Conservation (phyloP, 208 protist species). For the Trypanosoma brucei region DNA sequence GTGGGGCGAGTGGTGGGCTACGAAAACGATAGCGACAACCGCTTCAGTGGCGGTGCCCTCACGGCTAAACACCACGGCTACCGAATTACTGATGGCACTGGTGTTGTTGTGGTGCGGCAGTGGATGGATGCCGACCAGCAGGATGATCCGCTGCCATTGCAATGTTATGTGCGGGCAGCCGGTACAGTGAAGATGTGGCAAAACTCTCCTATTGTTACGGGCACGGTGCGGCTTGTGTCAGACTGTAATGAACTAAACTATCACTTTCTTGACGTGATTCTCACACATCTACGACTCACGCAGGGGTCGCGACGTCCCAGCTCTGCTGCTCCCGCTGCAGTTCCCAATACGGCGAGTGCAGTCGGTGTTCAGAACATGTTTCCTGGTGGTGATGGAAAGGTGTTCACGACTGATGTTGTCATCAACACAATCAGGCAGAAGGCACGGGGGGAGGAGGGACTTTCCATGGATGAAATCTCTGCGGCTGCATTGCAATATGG, state of each 20-base stretch:
- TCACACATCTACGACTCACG: constrained; percentile 84
- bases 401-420: constrained; percentile 75
- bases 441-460: constrained; percentile 43
- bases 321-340: constrained; percentile 18
- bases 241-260: constrained; percentile 90
- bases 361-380: constrained; percentile 67
- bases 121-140: constrained; percentile 68
- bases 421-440: constrained; percentile 64
- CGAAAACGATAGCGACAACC: constrained; percentile 37
- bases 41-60: constrained; percentile 37
- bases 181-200: constrained; percentile 89
- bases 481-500: constrained; percentile 58
- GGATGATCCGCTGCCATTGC: constrained; percentile 64
- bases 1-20: constrained; percentile 81
- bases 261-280: constrained; percentile 82
- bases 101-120: constrained; percentile 73
- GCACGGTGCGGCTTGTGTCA: constrained; percentile 70
- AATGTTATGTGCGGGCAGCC: constrained; percentile 76
- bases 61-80: constrained; percentile 88
- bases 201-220: constrained; percentile 71
- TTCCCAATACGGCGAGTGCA: constrained; percentile 56
- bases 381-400: constrained; percentile 57
- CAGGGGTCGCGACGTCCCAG: constrained; percentile 45
- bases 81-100: constrained; percentile 82
- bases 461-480: constrained; percentile 80